Conservation (phyloP, 495 filamentous ascomycete species). For the Amphirosellinia nigrospora region DNA sequence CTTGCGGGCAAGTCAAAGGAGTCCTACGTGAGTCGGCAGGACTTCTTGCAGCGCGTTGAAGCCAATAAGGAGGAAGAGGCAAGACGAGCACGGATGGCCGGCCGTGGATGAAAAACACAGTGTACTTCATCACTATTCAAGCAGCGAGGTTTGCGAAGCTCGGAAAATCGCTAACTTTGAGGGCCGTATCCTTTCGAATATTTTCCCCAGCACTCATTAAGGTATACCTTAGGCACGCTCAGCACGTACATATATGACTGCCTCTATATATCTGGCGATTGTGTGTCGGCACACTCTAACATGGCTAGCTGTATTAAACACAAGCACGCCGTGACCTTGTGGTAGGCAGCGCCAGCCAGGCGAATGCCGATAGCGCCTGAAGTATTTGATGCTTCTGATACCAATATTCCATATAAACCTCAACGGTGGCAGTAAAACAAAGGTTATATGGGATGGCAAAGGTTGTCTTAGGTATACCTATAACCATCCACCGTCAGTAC, state of each 20-base stretch:
- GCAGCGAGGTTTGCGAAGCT: not conserved
- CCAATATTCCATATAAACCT: not conserved
- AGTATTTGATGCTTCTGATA: not conserved
- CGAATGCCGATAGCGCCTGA: not conserved
- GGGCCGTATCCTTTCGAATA: not conserved
- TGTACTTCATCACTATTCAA: not conserved
- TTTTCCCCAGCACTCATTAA: not conserved
- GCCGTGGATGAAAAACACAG: conserved; percentile 39
- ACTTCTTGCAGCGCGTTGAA: conserved; percentile 86
- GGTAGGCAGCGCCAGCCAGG: not conserved
- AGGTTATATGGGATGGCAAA: not conserved
- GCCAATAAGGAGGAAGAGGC: conserved; percentile 77
- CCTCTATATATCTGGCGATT: not conserved
- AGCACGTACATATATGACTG: not conserved
- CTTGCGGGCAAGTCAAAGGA: conserved; percentile 83
- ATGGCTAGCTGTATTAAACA: not conserved
- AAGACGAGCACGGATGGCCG: conserved; percentile 65
- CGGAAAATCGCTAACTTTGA: not conserved
- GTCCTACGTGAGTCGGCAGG: conserved; percentile 81
- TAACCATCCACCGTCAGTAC: not conserved
- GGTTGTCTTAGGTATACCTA: not conserved
- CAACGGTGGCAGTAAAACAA: not conserved
- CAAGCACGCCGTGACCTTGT: not conserved
- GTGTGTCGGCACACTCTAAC: not conserved
- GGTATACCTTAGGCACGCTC: not conserved